phyloP scores from a whole-genome alignment of 2,329 filamentous ascomycete genomes.

The Tolypocladium endophyticum region DNA sequence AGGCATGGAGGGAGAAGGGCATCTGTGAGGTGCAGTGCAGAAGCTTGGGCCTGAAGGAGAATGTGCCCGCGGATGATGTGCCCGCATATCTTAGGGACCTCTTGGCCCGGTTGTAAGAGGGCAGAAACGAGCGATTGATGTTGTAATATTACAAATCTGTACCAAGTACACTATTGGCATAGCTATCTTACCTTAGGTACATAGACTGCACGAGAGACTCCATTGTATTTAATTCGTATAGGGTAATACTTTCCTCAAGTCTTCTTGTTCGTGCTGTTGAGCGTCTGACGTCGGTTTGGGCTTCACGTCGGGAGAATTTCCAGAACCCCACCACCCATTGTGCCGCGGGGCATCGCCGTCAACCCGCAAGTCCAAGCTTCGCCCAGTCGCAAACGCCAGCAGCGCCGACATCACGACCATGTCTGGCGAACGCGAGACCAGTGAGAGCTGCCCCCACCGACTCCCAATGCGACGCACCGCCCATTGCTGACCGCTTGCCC shows the following conservation, averaged over 20 bases:
- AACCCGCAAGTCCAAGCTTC: neutral
- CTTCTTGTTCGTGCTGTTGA: neutral
- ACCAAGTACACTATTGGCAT: neutral
- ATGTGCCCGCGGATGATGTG: constrained; percentile 37
- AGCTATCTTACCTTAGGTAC: neutral
- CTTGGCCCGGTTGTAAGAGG: constrained; percentile 37
- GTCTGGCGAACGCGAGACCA: constrained; percentile 22
- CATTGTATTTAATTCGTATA: neutral
- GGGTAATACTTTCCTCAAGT: neutral
- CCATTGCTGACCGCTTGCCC: neutral
- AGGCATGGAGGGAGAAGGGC: constrained; percentile 47
- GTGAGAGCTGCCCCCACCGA: constrained; percentile 8
- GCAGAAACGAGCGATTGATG: neutral
- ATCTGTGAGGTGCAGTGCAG: constrained; percentile 74
- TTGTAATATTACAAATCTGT: neutral
- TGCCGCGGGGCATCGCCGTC: neutral
- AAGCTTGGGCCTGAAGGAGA: constrained; percentile 49
- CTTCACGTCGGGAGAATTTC: neutral
- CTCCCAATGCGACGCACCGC: neutral
- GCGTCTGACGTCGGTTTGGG: neutral
- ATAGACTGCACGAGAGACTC: neutral
- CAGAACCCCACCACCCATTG: neutral
- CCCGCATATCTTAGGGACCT: constrained; percentile 32
- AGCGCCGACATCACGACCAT: constrained; percentile 10
- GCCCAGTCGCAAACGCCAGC: neutral